Evolutionary conservation across 225 moss, liverwort and hornwort genomes (phyloP).

Genomic region (Climacium dendroides): DNA sequence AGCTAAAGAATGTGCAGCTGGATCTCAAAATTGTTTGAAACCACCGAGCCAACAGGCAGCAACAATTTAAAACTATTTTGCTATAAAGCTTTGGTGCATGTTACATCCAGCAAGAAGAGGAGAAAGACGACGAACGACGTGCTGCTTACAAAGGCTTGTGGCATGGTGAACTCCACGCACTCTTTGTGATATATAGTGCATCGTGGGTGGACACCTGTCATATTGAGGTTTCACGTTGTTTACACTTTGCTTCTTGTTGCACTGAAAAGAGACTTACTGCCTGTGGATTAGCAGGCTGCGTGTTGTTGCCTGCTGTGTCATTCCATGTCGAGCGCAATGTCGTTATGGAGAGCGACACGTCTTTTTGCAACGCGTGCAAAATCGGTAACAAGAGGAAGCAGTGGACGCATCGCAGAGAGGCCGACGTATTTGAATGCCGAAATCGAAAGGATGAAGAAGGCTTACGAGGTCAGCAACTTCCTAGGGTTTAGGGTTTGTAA

Average conservation of each 20-base stretch:
- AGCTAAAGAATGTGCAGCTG: neutral
- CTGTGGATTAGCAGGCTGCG: neutral
- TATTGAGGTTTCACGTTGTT: neutral
- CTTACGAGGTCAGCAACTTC: conserved; percentile 22
- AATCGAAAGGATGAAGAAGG: conserved; percentile 35
- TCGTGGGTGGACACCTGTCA: no score
- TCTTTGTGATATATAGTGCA: neutral
- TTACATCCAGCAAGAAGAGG: neutral
- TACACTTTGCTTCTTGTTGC: neutral
- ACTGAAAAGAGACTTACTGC: neutral
- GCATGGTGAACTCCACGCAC: neutral
- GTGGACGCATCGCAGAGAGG: neutral
- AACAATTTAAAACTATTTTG: neutral
- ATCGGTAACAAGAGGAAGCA: neutral
- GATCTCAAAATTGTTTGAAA: neutral
- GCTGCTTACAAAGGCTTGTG: neutral
- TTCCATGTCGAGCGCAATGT: neutral
- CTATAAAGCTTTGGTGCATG: neutral
- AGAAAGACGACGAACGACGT: neutral
- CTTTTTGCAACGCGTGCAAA: neutral
- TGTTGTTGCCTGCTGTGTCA: neutral
- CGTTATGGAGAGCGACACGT: neutral
- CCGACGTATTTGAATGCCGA: conserved; percentile 23
- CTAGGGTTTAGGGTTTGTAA: neutral
- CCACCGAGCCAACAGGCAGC: neutral